Percentiles rank a stretch among this genome's conserved stretches.
Conservation (phyloP, 2,329 filamentous ascomycete species). For the Chlorencoelia australis region DNA sequence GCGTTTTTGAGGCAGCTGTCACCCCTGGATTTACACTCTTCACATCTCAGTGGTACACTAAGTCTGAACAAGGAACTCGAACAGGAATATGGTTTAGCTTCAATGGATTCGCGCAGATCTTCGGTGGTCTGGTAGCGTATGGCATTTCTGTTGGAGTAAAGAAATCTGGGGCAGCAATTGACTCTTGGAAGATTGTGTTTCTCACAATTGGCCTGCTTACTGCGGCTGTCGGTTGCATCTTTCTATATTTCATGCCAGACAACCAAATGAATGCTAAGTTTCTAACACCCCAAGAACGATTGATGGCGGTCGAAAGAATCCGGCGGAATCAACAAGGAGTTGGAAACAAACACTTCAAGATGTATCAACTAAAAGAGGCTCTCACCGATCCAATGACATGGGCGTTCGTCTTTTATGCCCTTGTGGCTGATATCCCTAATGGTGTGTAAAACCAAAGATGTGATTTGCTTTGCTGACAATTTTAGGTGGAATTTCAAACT, state of each 20-base stretch:
- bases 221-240: constrained; percentile 30
- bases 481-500: constrained; percentile 43
- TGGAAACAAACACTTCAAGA: constrained; percentile 42
- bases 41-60: constrained; percentile 64
- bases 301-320: constrained; percentile 36
- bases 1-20: constrained; percentile 58
- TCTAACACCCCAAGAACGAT: constrained; percentile 33
- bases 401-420: constrained; percentile 35
- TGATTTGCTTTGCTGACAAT: constrained; percentile 1
- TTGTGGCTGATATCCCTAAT: constrained; percentile 26
- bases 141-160: constrained; percentile 45
- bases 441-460: constrained; percentile 10
- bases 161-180: constrained; percentile 40
- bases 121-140: constrained; percentile 53
- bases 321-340: constrained; percentile 49
- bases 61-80: constrained; percentile 53
- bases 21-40: constrained; percentile 60
- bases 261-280: constrained; percentile 36
- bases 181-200: constrained; percentile 50
- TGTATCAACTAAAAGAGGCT: constrained; percentile 41
- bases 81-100: constrained; percentile 60
- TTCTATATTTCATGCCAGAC: constrained; percentile 34
- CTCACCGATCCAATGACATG: constrained; percentile 25
- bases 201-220: constrained; percentile 38
- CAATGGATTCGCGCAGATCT: constrained; percentile 53